Evolutionary conservation across 495 filamentous ascomycete genomes (phyloP), one percentile per base, ranked within the genome.

Genomic region (Sordaria brevicollis): DNA sequence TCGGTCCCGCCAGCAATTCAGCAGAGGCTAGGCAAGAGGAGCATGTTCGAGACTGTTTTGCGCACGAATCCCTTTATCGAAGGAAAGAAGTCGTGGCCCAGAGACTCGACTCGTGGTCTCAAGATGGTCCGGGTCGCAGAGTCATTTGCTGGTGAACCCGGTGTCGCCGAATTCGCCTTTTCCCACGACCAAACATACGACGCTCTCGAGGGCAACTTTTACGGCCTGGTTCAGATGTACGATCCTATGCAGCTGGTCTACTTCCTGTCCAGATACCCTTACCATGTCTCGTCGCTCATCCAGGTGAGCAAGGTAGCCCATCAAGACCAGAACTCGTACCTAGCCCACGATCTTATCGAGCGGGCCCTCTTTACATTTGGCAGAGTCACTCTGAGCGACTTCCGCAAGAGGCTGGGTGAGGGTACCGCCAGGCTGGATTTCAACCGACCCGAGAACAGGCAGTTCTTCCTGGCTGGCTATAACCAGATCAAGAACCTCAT

Each of bases 331-430:
- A 94, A 98, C 76, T 88, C 93, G 72, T 88, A 93, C 4, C 86
- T 93, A 3, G 88, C 94, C 2, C 90, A 92, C 31, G 95, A 98
- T 73, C 86, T 97, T 9, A 88, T 97, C 66, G 95, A 98, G 79
- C 85, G 95, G 37, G 93, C 94, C 2, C 84, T 99, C 11, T 98
- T 97, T 81, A 92, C 91, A 35, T 95, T 99, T 75, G 95, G 95
- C 17, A 87, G 96, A 10, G 91, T 93, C 5, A 86, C 90, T 1
- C 88, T 93, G 69, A 93, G 92, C 11, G 87, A 89, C 1, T 99
- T 98, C 76, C 83, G 86, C 15, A 86, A 83, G 35, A 87, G 88
- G 67, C 81, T 98, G n/a, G 85, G 89, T 67, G 86, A 90, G 78
- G 95, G 96, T 13, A 89, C 88, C 72, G 93, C 92, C 10, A 83